phyloP scores from a whole-genome alignment of 2,329 filamentous ascomycete species.

The Cercospora sojina region DNA sequence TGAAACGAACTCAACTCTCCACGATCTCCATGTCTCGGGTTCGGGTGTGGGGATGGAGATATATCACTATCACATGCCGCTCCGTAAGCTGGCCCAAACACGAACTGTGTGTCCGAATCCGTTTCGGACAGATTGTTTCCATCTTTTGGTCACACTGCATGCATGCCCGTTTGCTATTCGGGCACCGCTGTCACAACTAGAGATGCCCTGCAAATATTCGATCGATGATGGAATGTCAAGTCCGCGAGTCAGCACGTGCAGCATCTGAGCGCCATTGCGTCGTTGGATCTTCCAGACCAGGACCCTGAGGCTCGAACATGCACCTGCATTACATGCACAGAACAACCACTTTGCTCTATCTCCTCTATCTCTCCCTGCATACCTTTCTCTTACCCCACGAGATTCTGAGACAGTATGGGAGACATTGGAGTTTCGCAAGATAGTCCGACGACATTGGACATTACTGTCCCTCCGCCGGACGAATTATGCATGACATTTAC shows the following conservation, averaged over 20 bases:
- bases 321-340: slow-evolving; percentile 6
- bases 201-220: slow-evolving; percentile 8
- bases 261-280: slow-evolving; percentile 12
- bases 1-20: not conserved
- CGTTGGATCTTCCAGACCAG: slow-evolving; percentile 5
- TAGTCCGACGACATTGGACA: slow-evolving; percentile 16
- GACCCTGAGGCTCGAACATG: slow-evolving; percentile 12
- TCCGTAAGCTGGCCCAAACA: not conserved
- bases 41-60: not conserved
- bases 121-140: not conserved
- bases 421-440: slow-evolving; percentile 5
- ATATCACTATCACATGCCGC: not conserved
- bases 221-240: slow-evolving; percentile 13
- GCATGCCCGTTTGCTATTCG: not conserved
- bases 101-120: not conserved
- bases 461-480: slow-evolving; percentile 12
- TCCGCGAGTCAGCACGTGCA: slow-evolving; percentile 17
- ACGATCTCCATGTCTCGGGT: not conserved
- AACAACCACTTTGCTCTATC: slow-evolving; percentile 14
- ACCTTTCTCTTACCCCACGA: not conserved
- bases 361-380: not conserved
- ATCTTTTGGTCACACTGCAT: not conserved
- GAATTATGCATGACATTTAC: slow-evolving; percentile 19
- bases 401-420: not conserved
- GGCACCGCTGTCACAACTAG: not conserved